Conservation (phyloP, 2,329 filamentous ascomycete species). For the Neofusicoccum cordaticola region DNA sequence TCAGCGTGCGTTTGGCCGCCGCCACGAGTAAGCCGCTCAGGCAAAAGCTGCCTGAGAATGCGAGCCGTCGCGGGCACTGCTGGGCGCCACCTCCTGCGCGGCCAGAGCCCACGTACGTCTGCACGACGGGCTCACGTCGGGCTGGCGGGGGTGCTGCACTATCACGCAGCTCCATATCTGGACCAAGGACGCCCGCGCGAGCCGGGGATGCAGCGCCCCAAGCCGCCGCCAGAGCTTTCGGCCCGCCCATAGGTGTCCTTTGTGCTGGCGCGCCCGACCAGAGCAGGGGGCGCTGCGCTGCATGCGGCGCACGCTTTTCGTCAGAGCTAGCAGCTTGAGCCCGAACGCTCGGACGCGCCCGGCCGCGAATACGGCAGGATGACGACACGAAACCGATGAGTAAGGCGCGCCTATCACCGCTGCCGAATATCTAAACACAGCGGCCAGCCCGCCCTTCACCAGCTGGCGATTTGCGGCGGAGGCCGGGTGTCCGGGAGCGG, state of each 20-base stretch:
- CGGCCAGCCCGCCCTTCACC: too few species aligned
- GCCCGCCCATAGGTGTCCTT: constrained; percentile 14
- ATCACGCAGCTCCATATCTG: constrained; percentile 11
- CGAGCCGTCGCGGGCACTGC: background rate
- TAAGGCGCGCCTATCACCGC: background rate
- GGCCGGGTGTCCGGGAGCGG: too few species aligned
- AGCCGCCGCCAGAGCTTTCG: constrained; percentile 9
- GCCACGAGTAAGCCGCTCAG: constrained; percentile 1
- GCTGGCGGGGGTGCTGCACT: constrained; percentile 7
- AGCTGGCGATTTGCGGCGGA: too few species aligned
- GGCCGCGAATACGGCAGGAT: constrained; percentile 4
- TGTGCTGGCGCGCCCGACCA: constrained; percentile 7
- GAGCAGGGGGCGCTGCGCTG: constrained; percentile 11
- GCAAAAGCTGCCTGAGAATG: background rate
- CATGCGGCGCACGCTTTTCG: constrained; percentile 3
- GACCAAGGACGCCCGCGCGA: background rate
- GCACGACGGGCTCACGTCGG: background rate
- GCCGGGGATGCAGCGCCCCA: constrained; percentile 11
- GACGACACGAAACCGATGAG: constrained; percentile 3
- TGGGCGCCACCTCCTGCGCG: background rate
- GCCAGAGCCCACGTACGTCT: background rate
- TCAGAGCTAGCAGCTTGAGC: constrained; percentile 6
- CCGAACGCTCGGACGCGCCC: background rate
- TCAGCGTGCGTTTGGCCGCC: constrained; percentile 5
- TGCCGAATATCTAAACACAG: background rate